phyloP scores from a whole-genome alignment of 768 basidiomycete genomes.

The Suillus subluteus region DNA sequence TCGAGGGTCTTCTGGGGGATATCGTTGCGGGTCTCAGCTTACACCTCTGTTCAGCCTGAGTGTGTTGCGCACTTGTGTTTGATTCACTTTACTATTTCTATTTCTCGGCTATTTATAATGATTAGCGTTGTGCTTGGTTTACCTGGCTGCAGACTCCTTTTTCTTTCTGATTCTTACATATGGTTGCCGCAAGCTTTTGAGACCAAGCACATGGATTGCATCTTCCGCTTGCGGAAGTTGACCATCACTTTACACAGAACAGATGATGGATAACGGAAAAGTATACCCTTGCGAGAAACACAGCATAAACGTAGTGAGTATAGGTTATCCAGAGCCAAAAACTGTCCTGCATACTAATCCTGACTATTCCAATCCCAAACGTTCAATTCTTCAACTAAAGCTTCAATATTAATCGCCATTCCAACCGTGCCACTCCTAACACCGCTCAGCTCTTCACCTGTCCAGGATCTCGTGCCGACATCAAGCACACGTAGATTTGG shows the following conservation, averaged over 20 bases:
- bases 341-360: not conserved
- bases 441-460: not conserved
- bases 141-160: too few species aligned
- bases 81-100: too few species aligned
- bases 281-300: not conserved
- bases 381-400: not conserved
- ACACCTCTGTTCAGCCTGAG: too few species aligned
- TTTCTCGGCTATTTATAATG: too few species aligned
- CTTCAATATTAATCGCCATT: not conserved
- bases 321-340: not conserved
- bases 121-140: too few species aligned
- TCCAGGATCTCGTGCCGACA: not conserved
- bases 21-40: too few species aligned
- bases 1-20: too few species aligned
- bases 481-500: not conserved
- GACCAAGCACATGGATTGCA: constrained; percentile 28
- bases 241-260: not conserved
- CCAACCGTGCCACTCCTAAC: not conserved
- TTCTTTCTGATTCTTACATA: too few species aligned
- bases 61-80: too few species aligned
- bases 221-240: constrained; percentile 20
- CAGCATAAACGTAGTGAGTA: not conserved
- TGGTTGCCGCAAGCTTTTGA: too few species aligned
- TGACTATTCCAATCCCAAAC: not conserved
- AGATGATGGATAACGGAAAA: not conserved